Evolutionary conservation across 1,139 yeast species (phyloP).

Genomic region (Yamadazyma siamensis): DNA sequence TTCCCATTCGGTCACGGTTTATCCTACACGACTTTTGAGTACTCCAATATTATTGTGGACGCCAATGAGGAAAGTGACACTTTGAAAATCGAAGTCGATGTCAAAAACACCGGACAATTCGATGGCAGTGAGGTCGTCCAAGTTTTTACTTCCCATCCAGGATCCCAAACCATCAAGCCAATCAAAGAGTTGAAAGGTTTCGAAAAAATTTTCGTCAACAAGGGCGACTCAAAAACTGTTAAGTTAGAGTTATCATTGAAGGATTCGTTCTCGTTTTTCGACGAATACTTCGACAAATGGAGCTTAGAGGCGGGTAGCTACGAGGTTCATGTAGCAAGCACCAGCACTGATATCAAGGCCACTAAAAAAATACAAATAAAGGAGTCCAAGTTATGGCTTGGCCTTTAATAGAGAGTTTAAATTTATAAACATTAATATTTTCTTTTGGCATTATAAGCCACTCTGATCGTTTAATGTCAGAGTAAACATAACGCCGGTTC

Average conservation of each 20-base stretch:
- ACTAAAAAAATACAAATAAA: conserved; percentile 32
- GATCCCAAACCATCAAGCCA: conserved; percentile 45
- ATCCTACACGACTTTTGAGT: conserved; percentile 49
- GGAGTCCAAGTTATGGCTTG: conserved; percentile 19
- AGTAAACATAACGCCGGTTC: too few relatives aligned
- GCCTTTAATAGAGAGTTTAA: conserved; percentile 9
- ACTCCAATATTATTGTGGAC: conserved; percentile 14
- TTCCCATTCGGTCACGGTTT: conserved; percentile 64
- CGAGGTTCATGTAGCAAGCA: conserved; percentile 38
- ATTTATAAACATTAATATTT: too few relatives aligned
- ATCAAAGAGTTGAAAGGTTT: conserved; percentile 56
- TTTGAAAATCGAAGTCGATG: conserved; percentile 24
- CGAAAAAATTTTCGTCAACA: conserved; percentile 39
- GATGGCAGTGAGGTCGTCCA: conserved; percentile 48
- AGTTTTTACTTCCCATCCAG: conserved; percentile 36
- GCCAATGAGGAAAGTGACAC: conserved; percentile 12
- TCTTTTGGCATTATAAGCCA: too few relatives aligned
- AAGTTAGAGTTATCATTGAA: conserved; percentile 32
- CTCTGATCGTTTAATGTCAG: too few relatives aligned
- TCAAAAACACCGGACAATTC: conserved; percentile 36
- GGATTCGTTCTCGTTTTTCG: conserved; percentile 53
- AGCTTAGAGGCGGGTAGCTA: conserved; percentile 12
- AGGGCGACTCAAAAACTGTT: conserved; percentile 37
- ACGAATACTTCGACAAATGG: conserved; percentile 43
- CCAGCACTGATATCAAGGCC: conserved; percentile 21